Evolutionary conservation across 208 protist genomes (phyloP).

Genomic region (Leishmania tropica): DNA sequence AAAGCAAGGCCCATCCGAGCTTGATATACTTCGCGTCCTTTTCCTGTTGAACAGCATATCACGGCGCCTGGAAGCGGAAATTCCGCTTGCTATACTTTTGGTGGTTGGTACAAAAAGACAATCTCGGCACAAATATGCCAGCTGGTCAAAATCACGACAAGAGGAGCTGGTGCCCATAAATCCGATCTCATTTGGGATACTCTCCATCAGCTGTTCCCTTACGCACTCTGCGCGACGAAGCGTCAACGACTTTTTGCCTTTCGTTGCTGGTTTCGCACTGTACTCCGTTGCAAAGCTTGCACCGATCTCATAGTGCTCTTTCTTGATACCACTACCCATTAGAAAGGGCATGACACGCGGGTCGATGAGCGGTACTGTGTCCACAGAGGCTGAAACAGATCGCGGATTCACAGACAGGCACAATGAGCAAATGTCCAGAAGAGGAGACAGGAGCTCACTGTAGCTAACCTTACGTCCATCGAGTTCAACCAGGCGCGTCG

Average conservation of each 20-base stretch:
- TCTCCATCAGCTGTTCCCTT: conserved; percentile 38
- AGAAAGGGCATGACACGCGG: conserved; percentile 35
- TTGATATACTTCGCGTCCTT: conserved; percentile 18
- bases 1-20: conserved; percentile 37
- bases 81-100: conserved; percentile 10
- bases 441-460: conserved; percentile 38
- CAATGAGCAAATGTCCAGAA: conserved; percentile 56
- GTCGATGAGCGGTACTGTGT: conserved; percentile 66
- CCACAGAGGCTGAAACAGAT: conserved; percentile 32
- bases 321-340: conserved; percentile 10
- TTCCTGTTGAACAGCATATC: conserved; percentile 62
- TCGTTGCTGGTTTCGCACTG: background rate
- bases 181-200: conserved; percentile 63
- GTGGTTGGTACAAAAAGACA: conserved; percentile 39
- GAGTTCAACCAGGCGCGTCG: conserved; percentile 36
- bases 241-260: conserved; percentile 26
- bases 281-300: background rate
- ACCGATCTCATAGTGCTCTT: background rate
- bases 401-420: conserved; percentile 49
- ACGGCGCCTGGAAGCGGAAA: conserved; percentile 7
- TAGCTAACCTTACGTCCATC: conserved; percentile 39
- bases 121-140: conserved; percentile 67
- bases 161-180: conserved; percentile 61
- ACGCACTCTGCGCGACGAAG: conserved; percentile 18
- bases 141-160: conserved; percentile 75